Evolutionary conservation across 2,329 filamentous ascomycete species (phyloP).

Genomic region (Sporothrix brunneoviolacea): DNA sequence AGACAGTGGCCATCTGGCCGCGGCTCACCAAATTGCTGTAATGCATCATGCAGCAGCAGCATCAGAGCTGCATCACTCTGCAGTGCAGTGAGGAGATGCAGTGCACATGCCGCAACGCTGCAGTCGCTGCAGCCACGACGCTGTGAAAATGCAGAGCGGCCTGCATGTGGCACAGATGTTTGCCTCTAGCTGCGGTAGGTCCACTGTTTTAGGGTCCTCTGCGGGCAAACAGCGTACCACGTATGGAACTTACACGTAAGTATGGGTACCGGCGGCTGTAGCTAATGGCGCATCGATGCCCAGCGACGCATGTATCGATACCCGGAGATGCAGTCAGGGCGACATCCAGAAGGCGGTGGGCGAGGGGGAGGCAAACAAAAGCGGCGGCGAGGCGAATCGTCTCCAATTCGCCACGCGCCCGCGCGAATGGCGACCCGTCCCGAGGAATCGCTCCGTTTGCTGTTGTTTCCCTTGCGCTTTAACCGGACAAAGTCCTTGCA

Average conservation of each 20-base stretch:
- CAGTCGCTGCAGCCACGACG: background rate
- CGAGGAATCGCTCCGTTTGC: background rate
- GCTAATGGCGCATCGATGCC: slow-evolving; percentile 26
- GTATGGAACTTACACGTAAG: background rate
- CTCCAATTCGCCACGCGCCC: slow-evolving; percentile 8
- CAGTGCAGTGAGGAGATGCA: too few relatives aligned
- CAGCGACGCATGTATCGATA: slow-evolving; percentile 23
- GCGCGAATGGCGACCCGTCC: slow-evolving; percentile 9
- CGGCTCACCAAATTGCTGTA: background rate
- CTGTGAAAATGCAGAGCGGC: too few relatives aligned
- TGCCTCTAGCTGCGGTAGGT: too few relatives aligned
- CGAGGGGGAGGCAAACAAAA: background rate
- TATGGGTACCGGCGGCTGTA: slow-evolving; percentile 3
- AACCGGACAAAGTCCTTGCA: too few relatives aligned
- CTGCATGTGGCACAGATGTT: too few relatives aligned
- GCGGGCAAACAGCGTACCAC: background rate
- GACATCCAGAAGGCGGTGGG: background rate
- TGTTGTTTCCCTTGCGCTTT: background rate
- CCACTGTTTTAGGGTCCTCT: background rate
- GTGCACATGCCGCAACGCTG: background rate
- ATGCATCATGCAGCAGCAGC: background rate
- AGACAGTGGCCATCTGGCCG: background rate
- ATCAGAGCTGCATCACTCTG: background rate
- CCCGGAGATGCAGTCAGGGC: background rate
- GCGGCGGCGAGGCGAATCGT: background rate